Conservation (phyloP, 306 rosid genomes). For the Sophora flavescens region DNA sequence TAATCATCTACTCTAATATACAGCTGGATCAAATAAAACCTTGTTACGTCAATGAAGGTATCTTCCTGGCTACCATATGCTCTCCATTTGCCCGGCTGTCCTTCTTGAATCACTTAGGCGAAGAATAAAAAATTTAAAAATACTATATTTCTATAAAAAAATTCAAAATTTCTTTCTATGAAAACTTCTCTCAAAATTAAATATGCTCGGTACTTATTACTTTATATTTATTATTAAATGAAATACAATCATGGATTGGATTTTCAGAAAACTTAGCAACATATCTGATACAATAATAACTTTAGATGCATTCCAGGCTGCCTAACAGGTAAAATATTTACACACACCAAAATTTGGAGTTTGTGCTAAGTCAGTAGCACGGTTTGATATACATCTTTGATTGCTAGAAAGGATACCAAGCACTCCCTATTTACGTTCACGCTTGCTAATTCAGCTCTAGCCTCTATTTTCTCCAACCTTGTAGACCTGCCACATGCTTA, state of each 20-base stretch:
- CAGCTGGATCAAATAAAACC: too few species aligned
- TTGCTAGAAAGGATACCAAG: conserved; percentile 6
- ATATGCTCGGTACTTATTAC: too few species aligned
- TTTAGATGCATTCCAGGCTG: conserved; percentile 8
- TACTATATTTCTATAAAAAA: too few species aligned
- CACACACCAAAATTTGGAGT: conserved; percentile 19
- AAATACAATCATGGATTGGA: not conserved
- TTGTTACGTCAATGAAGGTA: too few species aligned
- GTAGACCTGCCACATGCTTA: conserved; percentile 51
- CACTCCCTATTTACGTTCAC: conserved; percentile 18
- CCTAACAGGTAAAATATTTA: conserved; percentile 6
- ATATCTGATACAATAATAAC: not conserved
- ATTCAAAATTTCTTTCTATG: too few species aligned
- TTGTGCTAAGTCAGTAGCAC: not conserved
- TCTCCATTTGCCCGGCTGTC: too few species aligned
- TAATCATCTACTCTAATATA: too few species aligned
- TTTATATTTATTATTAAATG: too few species aligned
- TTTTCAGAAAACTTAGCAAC: not conserved
- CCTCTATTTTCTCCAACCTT: not conserved
- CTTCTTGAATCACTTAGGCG: too few species aligned
- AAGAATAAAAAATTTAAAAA: too few species aligned
- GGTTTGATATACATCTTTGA: conserved; percentile 5
- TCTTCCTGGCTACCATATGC: too few species aligned
- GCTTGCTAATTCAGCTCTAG: conserved; percentile 17
- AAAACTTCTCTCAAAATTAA: too few species aligned